Evolutionary conservation across 805 yeast genomes (phyloP), one percentile per base, ranked within the genome.

Genomic region (Saccharomycopsis olivae): DNA sequence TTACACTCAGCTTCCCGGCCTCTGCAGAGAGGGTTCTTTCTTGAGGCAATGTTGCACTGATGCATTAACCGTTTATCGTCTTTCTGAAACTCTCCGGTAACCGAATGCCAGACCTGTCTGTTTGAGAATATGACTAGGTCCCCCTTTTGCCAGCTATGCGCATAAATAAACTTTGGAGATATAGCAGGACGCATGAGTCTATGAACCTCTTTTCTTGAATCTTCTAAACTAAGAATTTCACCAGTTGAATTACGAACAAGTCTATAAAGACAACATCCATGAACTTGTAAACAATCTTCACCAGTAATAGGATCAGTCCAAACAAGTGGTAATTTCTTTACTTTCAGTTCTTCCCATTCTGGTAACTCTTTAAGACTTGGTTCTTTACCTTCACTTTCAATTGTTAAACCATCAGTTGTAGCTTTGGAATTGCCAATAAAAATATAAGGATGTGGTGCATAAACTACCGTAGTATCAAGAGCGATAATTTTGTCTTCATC

Each of bases 371-470:
- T 78, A 16, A 84, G 59, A 2, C 75, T 58, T 41, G 65, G 57
- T 56, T 86, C 95, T 56, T 78, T 75, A 31, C 79, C 81, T 52
- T 86, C 95, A 34, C 79, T 70, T 14, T 73, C 84, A 78, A 86
- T 86, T 2, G 94, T 81, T 45, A 86, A 68, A 4, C 95, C 95
- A 57, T 85, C 94, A 25, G 78, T 71, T 8, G 92, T 81, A 30
- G 95, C 95, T 44, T 66, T 72, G 28, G 94, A 85, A 11, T 80
- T 75, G 4, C 85, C 73, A 47, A 86, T 86, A 59, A 71, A 84
- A 43, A 86, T 86, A 60, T 85, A 86, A 32, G 95, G 95, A 57
- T 86, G 95, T 29, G 95, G 95, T 14, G 95, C 94, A 57, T 86
- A 86, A 34, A 78, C 84, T 17, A 86, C 89, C 3, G 75, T 76